Evolutionary conservation across 768 basidiomycete genomes (phyloP).

Genomic region (Trametes maxima): DNA sequence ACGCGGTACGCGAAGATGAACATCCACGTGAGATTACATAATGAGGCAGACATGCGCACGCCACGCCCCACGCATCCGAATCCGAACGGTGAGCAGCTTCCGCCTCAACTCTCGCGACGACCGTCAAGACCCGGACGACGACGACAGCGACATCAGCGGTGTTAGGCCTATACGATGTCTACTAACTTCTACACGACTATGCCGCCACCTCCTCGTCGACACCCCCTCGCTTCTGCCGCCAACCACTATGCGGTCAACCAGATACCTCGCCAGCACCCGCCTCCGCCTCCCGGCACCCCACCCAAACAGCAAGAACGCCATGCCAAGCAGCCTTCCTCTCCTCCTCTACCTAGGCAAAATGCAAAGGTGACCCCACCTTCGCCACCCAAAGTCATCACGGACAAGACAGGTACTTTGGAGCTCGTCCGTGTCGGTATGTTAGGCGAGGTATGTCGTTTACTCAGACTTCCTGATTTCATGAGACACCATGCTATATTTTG

Average conservation of each 20-base stretch:
- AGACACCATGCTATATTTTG: neutral
- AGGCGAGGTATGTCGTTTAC: constrained; percentile 71
- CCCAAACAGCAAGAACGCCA: constrained; percentile 18
- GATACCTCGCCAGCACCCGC: constrained; percentile 12
- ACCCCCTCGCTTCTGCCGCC: constrained; percentile 31
- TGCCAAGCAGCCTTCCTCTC: constrained; percentile 40
- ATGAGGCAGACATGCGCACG: constrained; percentile 24
- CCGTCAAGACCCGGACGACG: constrained; percentile 14
- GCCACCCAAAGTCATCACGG: constrained; percentile 74
- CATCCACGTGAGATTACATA: constrained; percentile 29
- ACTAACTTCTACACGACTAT: constrained; percentile 25
- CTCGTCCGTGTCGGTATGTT: constrained; percentile 80
- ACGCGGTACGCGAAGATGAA: constrained; percentile 31
- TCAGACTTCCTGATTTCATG: neutral
- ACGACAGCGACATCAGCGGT: constrained; percentile 29
- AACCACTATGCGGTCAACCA: constrained; percentile 31
- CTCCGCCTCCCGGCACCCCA: constrained; percentile 18
- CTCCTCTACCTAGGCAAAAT: constrained; percentile 80
- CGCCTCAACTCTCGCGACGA: constrained; percentile 8
- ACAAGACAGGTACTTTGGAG: constrained; percentile 56
- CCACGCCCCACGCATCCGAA: constrained; percentile 13
- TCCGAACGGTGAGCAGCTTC: neutral
- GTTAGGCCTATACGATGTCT: constrained; percentile 36
- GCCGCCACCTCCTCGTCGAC: constrained; percentile 29
- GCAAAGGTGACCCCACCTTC: constrained; percentile 81